A percentile compares a stretch with the other conserved stretches of the same genome.
Evolutionary conservation across 179 eudicot genomes (phyloP).

Genomic region (Spinacia oleracea): DNA sequence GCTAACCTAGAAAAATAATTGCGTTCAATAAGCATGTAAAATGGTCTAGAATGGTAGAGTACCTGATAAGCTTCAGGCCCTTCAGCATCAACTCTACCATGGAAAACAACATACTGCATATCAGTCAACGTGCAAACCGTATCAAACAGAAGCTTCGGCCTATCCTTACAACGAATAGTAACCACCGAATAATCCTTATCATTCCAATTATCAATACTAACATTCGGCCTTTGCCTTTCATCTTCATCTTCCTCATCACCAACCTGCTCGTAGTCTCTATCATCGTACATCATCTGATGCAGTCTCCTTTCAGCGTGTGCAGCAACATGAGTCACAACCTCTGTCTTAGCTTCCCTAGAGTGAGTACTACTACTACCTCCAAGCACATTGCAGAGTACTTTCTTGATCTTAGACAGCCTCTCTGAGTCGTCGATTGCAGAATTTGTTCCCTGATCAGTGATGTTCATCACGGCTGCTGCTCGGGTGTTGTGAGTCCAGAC

Average conservation of each 20-base stretch:
- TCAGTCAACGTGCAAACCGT: conserved; percentile 86
- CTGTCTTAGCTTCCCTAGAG: conserved; percentile 69
- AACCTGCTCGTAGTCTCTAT: conserved; percentile 66
- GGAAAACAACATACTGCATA: conserved; percentile 91
- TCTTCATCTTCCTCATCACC: conserved; percentile 39
- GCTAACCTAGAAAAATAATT: not conserved
- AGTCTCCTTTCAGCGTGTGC: conserved; percentile 82
- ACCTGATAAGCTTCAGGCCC: conserved; percentile 94
- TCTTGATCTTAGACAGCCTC: conserved; percentile 55
- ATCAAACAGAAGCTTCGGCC: conserved; percentile 92
- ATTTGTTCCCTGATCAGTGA: conserved; percentile 69
- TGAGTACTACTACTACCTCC: conserved; percentile 67
- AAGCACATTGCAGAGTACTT: conserved; percentile 71
- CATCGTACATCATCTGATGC: conserved; percentile 91
- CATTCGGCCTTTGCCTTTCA: conserved; percentile 57
- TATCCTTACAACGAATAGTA: conserved; percentile 74
- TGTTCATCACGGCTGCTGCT: conserved; percentile 88
- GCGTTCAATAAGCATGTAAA: not conserved
- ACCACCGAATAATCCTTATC: conserved; percentile 92
- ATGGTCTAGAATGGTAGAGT: not conserved
- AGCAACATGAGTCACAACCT: conserved; percentile 52
- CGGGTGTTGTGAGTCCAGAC: conserved; percentile 95
- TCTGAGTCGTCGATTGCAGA: conserved; percentile 59
- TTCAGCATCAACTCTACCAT: conserved; percentile 88
- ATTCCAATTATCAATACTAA: conserved; percentile 81